phyloP scores from a whole-genome alignment of 2,329 filamentous ascomycete genomes.

The Zymoseptoria tritici region DNA sequence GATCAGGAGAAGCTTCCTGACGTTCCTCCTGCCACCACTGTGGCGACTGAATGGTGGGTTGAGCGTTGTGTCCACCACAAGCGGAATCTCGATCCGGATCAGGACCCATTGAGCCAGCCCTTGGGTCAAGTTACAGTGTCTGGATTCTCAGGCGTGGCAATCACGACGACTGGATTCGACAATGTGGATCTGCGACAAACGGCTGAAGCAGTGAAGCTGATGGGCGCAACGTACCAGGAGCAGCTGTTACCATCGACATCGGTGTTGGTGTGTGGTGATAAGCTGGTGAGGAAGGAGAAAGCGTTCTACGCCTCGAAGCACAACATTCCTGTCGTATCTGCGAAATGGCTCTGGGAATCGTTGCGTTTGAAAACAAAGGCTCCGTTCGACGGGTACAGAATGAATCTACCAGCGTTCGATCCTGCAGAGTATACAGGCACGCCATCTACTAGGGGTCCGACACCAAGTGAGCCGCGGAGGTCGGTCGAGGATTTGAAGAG shows the following conservation, averaged over 20 bases:
- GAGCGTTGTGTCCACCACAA: conserved; percentile 80
- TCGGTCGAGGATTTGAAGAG: conserved; percentile 6
- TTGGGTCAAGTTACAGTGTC: conserved; percentile 46
- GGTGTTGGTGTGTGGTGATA: conserved; percentile 59
- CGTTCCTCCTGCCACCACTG: conserved; percentile 28
- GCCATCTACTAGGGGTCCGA: conserved; percentile 12
- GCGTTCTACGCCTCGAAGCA: conserved; percentile 66
- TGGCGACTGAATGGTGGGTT: conserved; percentile 86
- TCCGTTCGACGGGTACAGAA: conserved; percentile 35
- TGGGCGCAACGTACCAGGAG: conserved; percentile 72
- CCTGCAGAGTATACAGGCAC: conserved; percentile 8
- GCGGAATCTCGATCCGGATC: conserved; percentile 58
- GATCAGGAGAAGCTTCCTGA: conserved; percentile 15
- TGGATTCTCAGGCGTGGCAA: conserved; percentile 60
- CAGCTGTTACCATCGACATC: conserved; percentile 64
- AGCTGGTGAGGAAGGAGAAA: conserved; percentile 59
- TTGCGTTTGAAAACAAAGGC: conserved; percentile 49
- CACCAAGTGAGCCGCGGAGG: conserved; percentile 1
- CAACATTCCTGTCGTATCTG: conserved; percentile 71
- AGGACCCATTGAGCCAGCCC: conserved; percentile 68
- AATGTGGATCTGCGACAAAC: conserved; percentile 78
- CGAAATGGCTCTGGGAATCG: conserved; percentile 79
- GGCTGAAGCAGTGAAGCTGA: conserved; percentile 62
- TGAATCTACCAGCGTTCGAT: conserved; percentile 18
- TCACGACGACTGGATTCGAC: conserved; percentile 35